phyloP scores from a whole-genome alignment of 495 filamentous ascomycete genomes.

The Neurospora sp. region DNA sequence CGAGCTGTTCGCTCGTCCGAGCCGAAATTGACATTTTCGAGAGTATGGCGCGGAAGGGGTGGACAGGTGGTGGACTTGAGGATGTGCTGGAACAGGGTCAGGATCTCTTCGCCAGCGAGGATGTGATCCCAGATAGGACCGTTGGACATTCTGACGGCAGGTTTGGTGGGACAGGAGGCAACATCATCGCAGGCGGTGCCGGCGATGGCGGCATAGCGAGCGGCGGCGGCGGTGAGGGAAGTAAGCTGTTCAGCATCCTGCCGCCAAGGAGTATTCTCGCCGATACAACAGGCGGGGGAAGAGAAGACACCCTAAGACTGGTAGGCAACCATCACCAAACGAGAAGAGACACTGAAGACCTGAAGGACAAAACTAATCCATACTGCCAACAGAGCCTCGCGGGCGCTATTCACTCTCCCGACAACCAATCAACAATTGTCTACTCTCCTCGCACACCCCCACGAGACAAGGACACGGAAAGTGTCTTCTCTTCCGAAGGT shows the following conservation, averaged over 20 bases:
- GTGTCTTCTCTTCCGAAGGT: conserved; percentile 36
- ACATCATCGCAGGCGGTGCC: conserved; percentile 10
- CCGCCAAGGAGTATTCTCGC: conserved; percentile 46
- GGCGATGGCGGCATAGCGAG: conserved; percentile 7
- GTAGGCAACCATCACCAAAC: conserved; percentile 13
- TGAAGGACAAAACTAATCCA: conserved; percentile 31
- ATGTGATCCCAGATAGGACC: not conserved
- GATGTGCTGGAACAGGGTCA: conserved; percentile 50
- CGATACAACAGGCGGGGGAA: conserved; percentile 11
- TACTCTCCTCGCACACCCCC: not conserved
- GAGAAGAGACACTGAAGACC: conserved; percentile 27
- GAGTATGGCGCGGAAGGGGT: conserved; percentile 51
- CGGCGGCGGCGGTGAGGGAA: conserved; percentile 23
- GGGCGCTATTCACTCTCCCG: conserved; percentile 18
- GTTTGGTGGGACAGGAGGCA: conserved; percentile 6
- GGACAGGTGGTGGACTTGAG: conserved; percentile 52
- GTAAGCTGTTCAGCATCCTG: conserved; percentile 48
- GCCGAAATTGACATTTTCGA: conserved; percentile 60
- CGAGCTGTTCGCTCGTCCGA: conserved; percentile 48
- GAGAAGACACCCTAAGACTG: conserved; percentile 16
- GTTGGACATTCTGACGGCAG: conserved; percentile 7
- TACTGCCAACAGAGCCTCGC: conserved; percentile 39
- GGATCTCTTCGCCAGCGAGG: conserved; percentile 48
- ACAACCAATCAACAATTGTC: not conserved
- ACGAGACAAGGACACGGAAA: conserved; percentile 29